These are phyloP conservation scores for Botrytis tulipae DNA, from an alignment of 2,329 filamentous ascomycete genomes.

Conservation along the genomic window DNA sequence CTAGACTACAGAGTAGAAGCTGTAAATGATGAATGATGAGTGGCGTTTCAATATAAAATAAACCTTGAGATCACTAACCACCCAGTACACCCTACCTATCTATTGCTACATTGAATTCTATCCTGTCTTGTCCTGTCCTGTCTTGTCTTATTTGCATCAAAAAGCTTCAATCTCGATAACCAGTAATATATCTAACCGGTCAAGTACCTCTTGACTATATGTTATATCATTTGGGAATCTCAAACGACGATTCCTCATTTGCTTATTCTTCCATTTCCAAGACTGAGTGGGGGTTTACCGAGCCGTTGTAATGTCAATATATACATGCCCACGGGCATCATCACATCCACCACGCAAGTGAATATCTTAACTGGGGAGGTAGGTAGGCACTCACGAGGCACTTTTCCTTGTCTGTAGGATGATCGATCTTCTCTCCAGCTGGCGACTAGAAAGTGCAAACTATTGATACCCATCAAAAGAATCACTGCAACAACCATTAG, in stretches of 20 bases:
- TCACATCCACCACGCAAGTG: not conserved
- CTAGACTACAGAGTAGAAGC: not conserved
- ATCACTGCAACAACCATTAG: not conserved
- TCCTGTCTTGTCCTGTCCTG: not conserved
- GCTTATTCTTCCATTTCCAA: not conserved
- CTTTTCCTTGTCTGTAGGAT: not conserved
- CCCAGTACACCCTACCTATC: not conserved
- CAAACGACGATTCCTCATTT: not conserved
- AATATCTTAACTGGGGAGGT: not conserved
- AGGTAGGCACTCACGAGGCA: not conserved
- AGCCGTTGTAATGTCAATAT: not conserved
- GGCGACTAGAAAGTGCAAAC: not conserved
- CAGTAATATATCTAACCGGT: not conserved
- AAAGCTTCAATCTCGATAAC: not conserved
- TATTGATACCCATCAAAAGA: not conserved
- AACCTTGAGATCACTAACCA: not conserved
- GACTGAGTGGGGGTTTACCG: not conserved
- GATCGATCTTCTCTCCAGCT: not conserved
- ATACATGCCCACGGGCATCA: not conserved
- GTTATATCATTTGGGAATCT: not conserved
- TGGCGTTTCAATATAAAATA: constrained; percentile 6
- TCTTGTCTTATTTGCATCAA: not conserved
- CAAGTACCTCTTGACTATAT: too few relatives aligned
- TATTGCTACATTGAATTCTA: not conserved
- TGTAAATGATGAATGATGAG: not conserved